A percentile compares a stretch with the other conserved stretches of the same genome.
Evolutionary conservation across 495 filamentous ascomycete genomes (phyloP).

Genomic region (Neurospora discreta): DNA sequence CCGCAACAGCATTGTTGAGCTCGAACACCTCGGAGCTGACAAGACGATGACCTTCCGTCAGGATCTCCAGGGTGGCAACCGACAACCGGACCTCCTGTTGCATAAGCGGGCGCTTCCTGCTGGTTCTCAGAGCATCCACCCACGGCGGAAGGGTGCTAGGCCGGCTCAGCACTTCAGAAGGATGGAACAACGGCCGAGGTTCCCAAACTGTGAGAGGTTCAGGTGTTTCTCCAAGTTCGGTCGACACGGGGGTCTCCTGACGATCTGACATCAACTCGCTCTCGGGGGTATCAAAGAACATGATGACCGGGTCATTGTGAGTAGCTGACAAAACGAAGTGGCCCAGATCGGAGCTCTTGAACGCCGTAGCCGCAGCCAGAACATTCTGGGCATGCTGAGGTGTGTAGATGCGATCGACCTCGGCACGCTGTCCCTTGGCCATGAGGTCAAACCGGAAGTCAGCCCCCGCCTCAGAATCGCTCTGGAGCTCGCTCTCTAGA

Average conservation of each 20-base stretch:
- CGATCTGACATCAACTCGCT: constrained; percentile 24
- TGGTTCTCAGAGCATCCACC: constrained; percentile 49
- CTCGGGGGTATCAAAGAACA: constrained; percentile 55
- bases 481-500: constrained; percentile 63
- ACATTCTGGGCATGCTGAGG: constrained; percentile 30
- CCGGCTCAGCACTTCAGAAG: constrained; percentile 52
- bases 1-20: constrained; percentile 63
- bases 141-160: constrained; percentile 48
- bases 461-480: constrained; percentile 50
- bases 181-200: constrained; percentile 58
- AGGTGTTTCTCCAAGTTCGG: constrained; percentile 14
- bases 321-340: constrained; percentile 68
- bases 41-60: constrained; percentile 66
- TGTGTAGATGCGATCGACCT: constrained; percentile 49
- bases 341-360: constrained; percentile 64
- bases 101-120: constrained; percentile 46
- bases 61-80: constrained; percentile 59
- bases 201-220: constrained; percentile 32
- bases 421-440: constrained; percentile 48
- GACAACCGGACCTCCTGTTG: constrained; percentile 66
- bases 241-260: constrained; percentile 15
- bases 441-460: constrained; percentile 65
- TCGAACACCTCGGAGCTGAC: constrained; percentile 61
- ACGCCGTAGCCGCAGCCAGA: constrained; percentile 50
- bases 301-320: constrained; percentile 48